Evolutionary conservation across 2,329 filamentous ascomycete genomes (phyloP).

Genomic region (Apiospora rasikravindrae): DNA sequence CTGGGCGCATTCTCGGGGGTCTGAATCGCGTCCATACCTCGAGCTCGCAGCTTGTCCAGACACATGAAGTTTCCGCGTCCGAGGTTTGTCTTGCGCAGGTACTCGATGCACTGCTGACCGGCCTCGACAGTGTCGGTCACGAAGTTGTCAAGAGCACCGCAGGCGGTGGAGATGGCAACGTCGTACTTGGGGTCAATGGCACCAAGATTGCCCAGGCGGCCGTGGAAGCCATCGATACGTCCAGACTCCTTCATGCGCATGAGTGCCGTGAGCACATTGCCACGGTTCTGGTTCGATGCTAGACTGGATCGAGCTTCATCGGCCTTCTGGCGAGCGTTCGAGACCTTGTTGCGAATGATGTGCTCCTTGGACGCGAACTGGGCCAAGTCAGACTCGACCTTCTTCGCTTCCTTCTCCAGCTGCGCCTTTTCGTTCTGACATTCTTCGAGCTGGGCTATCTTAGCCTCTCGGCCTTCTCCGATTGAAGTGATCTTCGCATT

Average conservation of each 20-base stretch:
- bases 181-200: constrained; percentile 94
- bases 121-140: constrained; percentile 96
- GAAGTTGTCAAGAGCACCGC: constrained; percentile 89
- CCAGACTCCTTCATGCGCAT: constrained; percentile 97
- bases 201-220: constrained; percentile 90
- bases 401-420: constrained; percentile 75
- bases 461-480: constrained; percentile 72
- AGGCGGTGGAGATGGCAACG: constrained; percentile 97
- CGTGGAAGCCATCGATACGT: constrained; percentile 96
- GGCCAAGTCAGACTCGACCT: constrained; percentile 73
- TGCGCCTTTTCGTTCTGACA: constrained; percentile 74
- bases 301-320: constrained; percentile 93
- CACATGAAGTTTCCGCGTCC: constrained; percentile 97
- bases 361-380: constrained; percentile 80
- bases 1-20: constrained; percentile 93
- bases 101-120: constrained; percentile 97
- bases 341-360: constrained; percentile 81
- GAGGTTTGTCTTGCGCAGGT: constrained; percentile 95
- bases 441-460: constrained; percentile 75
- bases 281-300: constrained; percentile 87
- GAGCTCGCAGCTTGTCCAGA: constrained; percentile 80
- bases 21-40: constrained; percentile 78
- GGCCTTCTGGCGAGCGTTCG: constrained; percentile 88
- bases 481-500: constrained; percentile 79
- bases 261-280: constrained; percentile 87